phyloP scores from a whole-genome alignment of 441 rosid species.

The Adansonia gregorii region DNA sequence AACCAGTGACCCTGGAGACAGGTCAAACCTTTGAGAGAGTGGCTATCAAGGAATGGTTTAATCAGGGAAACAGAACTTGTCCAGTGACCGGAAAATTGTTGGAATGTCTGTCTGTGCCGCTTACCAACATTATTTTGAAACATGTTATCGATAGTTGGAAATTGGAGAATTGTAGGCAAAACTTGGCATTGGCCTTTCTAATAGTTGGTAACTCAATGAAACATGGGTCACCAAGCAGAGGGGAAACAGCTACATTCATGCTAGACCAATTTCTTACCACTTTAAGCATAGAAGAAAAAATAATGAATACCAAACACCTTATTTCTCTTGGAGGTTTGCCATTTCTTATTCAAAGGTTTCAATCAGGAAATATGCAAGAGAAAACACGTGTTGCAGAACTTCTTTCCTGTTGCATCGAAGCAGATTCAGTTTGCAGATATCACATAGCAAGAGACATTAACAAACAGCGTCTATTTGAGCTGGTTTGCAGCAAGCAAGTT shows the following conservation, averaged over 20 bases:
- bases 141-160: constrained; percentile 52
- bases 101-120: constrained; percentile 46
- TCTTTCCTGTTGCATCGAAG: constrained; percentile 52
- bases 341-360: constrained; percentile 48
- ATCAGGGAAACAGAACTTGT: constrained; percentile 59
- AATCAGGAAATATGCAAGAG: constrained; percentile 44
- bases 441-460: constrained; percentile 44
- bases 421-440: constrained; percentile 53
- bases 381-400: constrained; percentile 43
- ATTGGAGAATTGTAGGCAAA: constrained; percentile 38
- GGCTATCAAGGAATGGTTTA: constrained; percentile 60
- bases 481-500: constrained; percentile 49
- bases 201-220: constrained; percentile 25
- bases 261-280: constrained; percentile 51
- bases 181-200: constrained; percentile 39
- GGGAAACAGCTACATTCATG: constrained; percentile 39
- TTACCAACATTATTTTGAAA: constrained; percentile 55
- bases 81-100: constrained; percentile 57
- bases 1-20: constrained; percentile 67
- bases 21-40: constrained; percentile 63
- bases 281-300: constrained; percentile 42
- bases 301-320: constrained; percentile 49
- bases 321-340: constrained; percentile 55
- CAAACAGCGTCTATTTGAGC: constrained; percentile 44
- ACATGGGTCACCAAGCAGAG: constrained; percentile 22